Evolutionary conservation across 257 asterid species (phyloP), one percentile per base, ranked within the genome.

Genomic region (Capsicum pubescens): DNA sequence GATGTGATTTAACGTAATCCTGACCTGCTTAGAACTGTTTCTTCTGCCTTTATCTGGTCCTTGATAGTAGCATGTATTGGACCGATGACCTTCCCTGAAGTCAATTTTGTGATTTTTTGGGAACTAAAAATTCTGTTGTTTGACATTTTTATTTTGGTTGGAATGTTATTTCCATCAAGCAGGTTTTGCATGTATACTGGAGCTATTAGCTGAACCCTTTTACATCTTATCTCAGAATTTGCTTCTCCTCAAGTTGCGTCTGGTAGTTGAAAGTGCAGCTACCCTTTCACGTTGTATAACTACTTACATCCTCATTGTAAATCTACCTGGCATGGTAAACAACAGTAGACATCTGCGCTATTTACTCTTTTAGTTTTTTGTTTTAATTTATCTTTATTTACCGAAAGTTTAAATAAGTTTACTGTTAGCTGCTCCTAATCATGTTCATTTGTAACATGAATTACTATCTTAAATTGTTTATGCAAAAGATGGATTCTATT

Each of bases 161-260:
- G 59, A 83, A 42, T 66, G 54, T 63, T 70, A 8, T 21, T 50
- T 44, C 17, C 68, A 8, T 61, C 61, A 59, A 85, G 87, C 91
- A 97, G 98, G 98, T 86, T 93, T 93, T 79, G 99, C 98, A 32
- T 97, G 99, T 84, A 81, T 92, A n/a, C 87, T 97, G 79, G 99
- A 97, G 94, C 93, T 97, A 80, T 84, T 97, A 86, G 98, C 99
- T 21, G 99, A 97, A 86, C 98, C 98, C 8, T 87, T 97, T 78
- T 95, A 95, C 89, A 95, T 97, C 85, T 91, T 97, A 89, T 92
- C 99, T 74, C 99, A 97, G 88, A 95, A 90, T 83, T 83, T 95
- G 85, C 91, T 90, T 83, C 98, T 97, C 84, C 97, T 97, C 60
- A 92, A 91, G 89, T 91, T 97, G 90, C 92, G 99, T 82, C 88